phyloP scores from a whole-genome alignment of 108 stramenopile genomes.

The Cylindrotheca closterium region DNA sequence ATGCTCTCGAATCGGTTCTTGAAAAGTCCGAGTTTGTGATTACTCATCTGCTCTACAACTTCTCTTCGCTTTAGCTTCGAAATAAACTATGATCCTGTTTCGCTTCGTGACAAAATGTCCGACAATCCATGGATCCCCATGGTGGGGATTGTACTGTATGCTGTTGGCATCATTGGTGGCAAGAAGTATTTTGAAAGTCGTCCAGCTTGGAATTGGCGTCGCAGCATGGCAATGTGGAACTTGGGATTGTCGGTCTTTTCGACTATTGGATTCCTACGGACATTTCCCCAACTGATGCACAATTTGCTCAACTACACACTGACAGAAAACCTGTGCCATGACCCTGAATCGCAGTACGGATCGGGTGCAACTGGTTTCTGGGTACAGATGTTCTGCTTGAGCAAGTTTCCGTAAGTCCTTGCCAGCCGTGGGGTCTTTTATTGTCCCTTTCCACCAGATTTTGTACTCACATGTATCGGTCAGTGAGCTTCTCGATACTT shows the following conservation, averaged over 20 bases:
- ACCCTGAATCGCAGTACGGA: slow-evolving; percentile 74
- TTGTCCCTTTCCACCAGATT: too few relatives aligned
- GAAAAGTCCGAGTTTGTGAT: not conserved
- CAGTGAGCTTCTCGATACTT: slow-evolving; percentile 93
- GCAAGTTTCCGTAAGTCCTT: slow-evolving; percentile 80
- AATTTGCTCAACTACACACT: slow-evolving; percentile 57
- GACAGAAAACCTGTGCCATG: slow-evolving; percentile 70
- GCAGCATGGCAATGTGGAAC: slow-evolving; percentile 84
- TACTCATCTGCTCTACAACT: not conserved
- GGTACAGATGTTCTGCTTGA: slow-evolving; percentile 88
- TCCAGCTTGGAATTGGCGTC: slow-evolving; percentile 62
- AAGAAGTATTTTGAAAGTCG: slow-evolving; percentile 31
- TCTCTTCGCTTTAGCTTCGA: slow-evolving; percentile 32
- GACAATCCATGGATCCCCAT: slow-evolving; percentile 44
- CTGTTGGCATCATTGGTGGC: slow-evolving; percentile 25
- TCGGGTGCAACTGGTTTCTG: slow-evolving; percentile 87
- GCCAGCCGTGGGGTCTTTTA: not conserved
- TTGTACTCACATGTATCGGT: too few relatives aligned
- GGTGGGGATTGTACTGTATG: slow-evolving; percentile 35
- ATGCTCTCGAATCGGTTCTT: too few relatives aligned
- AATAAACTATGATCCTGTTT: slow-evolving; percentile 41
- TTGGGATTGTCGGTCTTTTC: slow-evolving; percentile 83
- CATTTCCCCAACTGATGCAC: slow-evolving; percentile 82
- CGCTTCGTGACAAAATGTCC: slow-evolving; percentile 45
- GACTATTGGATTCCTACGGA: slow-evolving; percentile 80